phyloP scores from a whole-genome alignment of 1,139 yeast species.

The Chernovozyma sophiae-reginae region DNA sequence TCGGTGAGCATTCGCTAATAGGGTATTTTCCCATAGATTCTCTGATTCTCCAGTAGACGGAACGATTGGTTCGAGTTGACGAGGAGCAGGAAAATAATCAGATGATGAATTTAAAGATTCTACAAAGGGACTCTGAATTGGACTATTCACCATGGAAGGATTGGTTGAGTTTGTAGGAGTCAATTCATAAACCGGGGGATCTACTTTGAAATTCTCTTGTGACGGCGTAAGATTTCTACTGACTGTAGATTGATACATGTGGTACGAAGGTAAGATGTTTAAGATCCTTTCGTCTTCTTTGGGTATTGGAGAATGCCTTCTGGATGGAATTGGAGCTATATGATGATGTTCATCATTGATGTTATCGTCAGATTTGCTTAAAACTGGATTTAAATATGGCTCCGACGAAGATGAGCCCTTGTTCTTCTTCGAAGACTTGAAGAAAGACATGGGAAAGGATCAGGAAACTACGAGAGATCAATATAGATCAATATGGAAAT shows the following conservation, averaged over 20 bases:
- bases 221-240: conserved; percentile 35
- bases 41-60: conserved; percentile 23
- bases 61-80: not conserved
- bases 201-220: conserved; percentile 38
- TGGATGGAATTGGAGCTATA: not conserved
- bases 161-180: conserved; percentile 26
- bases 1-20: conserved; percentile 41
- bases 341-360: too few relatives aligned
- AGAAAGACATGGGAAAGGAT: not conserved
- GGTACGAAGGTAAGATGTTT: conserved; percentile 44
- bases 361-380: too few relatives aligned
- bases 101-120: conserved; percentile 11
- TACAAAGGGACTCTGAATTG: conserved; percentile 3
- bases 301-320: not conserved
- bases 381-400: not conserved
- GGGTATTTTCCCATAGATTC: conserved; percentile 42
- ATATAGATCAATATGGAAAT: not conserved
- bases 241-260: conserved; percentile 44
- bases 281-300: conserved; percentile 27
- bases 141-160: not conserved
- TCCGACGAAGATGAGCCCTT: not conserved
- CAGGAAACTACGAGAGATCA: not conserved
- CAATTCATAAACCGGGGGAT: conserved; percentile 43
- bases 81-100: conserved; percentile 1
- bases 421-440: not conserved